These are phyloP conservation scores for Botryosphaeria dothidea DNA, from an alignment of 2,329 filamentous ascomycete genomes.

Conservation along the genomic window DNA sequence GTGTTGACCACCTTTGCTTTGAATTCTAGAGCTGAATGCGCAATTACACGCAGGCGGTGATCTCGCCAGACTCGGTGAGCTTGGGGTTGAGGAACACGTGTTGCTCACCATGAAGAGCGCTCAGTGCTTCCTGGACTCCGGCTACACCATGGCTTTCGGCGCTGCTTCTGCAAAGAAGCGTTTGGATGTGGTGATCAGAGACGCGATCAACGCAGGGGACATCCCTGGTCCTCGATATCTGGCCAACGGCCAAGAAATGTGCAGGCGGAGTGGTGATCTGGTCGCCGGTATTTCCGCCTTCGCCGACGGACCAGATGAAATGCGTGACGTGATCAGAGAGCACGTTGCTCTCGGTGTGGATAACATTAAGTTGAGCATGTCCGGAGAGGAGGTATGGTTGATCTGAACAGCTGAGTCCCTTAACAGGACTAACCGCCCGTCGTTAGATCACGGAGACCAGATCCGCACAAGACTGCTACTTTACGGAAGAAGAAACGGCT, in stretches of 20 bases:
- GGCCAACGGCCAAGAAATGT: constrained; percentile 53
- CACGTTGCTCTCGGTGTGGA: constrained; percentile 34
- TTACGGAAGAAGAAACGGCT: constrained; percentile 47
- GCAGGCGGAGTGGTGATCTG: constrained; percentile 45
- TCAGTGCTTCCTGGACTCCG: constrained; percentile 48
- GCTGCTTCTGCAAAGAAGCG: constrained; percentile 50
- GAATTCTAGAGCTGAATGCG: no score
- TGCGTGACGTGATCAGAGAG: constrained; percentile 29
- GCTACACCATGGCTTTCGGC: constrained; percentile 34
- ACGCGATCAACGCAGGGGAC: constrained; percentile 48
- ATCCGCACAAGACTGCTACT: constrained; percentile 48
- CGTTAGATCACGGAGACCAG: constrained; percentile 28
- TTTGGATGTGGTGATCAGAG: constrained; percentile 40
- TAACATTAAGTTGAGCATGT: constrained; percentile 37
- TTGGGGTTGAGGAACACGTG: constrained; percentile 51
- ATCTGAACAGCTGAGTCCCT: not conserved
- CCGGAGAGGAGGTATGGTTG: constrained; percentile 26
- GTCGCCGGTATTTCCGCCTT: constrained; percentile 45
- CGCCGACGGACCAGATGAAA: constrained; percentile 33
- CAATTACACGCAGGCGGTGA: constrained; percentile 33
- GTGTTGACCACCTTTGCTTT: not conserved
- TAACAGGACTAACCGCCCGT: not conserved
- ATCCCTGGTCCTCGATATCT: constrained; percentile 51
- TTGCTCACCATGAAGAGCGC: constrained; percentile 47
- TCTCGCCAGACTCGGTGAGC: constrained; percentile 42